These are phyloP conservation scores for Gnomoniopsis sp. DNA, from an alignment of 2,329 filamentous ascomycete species.

Conservation along the genomic window DNA sequence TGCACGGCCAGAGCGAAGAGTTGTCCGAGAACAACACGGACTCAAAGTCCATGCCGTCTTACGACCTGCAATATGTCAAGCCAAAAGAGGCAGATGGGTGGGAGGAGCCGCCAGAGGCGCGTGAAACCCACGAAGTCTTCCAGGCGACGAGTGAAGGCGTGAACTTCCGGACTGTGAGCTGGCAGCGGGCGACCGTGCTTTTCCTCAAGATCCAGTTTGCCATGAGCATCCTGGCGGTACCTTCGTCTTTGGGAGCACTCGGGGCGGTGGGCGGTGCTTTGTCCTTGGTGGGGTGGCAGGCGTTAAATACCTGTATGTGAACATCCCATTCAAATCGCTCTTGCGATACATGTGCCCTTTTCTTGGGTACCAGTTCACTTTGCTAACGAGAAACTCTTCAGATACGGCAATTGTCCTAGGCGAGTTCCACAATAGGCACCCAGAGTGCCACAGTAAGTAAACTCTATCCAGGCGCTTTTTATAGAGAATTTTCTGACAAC, in stretches of 20 bases:
- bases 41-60: neutral
- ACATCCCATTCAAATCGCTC: neutral
- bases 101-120: neutral
- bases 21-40: neutral
- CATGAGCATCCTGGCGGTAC: constrained; percentile 24
- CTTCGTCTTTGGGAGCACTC: constrained; percentile 18
- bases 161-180: constrained; percentile 31
- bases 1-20: neutral
- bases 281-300: neutral
- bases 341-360: neutral
- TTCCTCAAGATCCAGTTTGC: constrained; percentile 34
- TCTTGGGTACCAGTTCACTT: neutral
- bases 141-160: constrained; percentile 24
- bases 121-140: constrained; percentile 23
- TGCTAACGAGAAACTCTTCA: neutral
- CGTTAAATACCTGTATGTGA: neutral
- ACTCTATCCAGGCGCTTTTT: neutral
- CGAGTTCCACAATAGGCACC: neutral
- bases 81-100: neutral
- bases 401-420: neutral
- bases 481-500: neutral
- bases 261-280: constrained; percentile 38
- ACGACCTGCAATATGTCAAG: neutral
- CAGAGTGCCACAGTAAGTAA: neutral
- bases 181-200: constrained; percentile 37